Base-by-base conservation (phyloP, 2,329 filamentous ascomycete species). In the Dothistroma septosporum region DNA sequence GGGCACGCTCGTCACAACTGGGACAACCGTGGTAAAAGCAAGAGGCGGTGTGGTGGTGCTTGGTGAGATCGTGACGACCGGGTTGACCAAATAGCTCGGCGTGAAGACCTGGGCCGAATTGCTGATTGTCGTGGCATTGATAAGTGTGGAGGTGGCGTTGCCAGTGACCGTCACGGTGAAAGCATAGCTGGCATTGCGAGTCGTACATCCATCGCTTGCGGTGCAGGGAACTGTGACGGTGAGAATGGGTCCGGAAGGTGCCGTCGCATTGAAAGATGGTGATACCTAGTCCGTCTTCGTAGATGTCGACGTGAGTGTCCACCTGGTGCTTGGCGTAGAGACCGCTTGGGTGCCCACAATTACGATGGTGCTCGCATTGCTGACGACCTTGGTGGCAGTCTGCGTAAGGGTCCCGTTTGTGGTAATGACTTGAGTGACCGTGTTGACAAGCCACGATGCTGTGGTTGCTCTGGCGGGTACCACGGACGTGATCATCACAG, bases 211-310 rank as follows among this genome's bases (percentile, higher is more conserved):
- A 14, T 21, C 31, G 19, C 28, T 53, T 12, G 28, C 59, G 41
- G 57, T 60, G 47, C 56, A 57, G 21, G 63, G 57, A 2, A 61
- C 44, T 6, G 61, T 65, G 33, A 63, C 56, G 7, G 63, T 63
- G 11, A 64, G 55, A 0, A 58, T 61, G 5, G 53, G 55, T 32
- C 61, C 61, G 33, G 49, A 55, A 5, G 32, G 47, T 31, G 46
- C 55, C 9, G 62, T 46, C 41, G 47, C 41, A 37, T 55, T 58
- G 41, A n/a, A 32, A 35, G 50, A 6, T 7, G 24, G 24, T 19
- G 50, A 53, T 35, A 53, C 28, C 50, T 35, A 53, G 19, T 53
- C 31, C 11, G 50, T 53, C 50, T 53, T 53, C 31, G 50, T 53
- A 11, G 50, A 31, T 8, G n/a, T 53, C 11, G 33, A 6, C 28